Evolutionary conservation across 2,329 filamentous ascomycete genomes (phyloP), one percentile per base, ranked within the genome.

Genomic region (Berkeleyomyces basicola): DNA sequence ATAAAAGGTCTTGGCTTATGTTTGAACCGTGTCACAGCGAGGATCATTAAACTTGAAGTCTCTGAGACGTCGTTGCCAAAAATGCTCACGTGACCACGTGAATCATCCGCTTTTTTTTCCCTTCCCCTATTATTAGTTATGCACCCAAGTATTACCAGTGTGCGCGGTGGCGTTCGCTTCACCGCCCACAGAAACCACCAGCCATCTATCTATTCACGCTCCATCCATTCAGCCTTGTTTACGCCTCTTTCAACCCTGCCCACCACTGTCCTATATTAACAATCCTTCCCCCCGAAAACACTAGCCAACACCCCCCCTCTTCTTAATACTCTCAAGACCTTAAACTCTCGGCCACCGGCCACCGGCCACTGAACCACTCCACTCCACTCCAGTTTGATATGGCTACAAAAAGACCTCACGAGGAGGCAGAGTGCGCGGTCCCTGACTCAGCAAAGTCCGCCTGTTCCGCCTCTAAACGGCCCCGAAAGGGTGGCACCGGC

Each of bases 401-500:
- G 63, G 40, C 60, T 7, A 39, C 60, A 51, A 64, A 64, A 55
- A 46, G 63, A 57, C 60, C 63, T 9, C 47, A 58, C 23, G 49
- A 61, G 23, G 40, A 42, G 6, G 11, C 44, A 4, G 59, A 62
- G 7, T 16, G 10, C 11, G 16, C 36, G n/a, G 39, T 46, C n/a
- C n/a, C 58, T 31, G 63, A 61, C 43, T 7, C 11, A n/a, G 11
- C 44, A 33, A 40, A 64, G 31, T 16, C 39, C 10, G 10, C 49
- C 31, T 14, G 31, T 36, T 33, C 49, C 14, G 31, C 58, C 37
- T 36, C 63, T 4, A 65, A 65, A 46, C 59, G 59, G 16, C 33
- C 23, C 4, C 59, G 61, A 23, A 65, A 63, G 58, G 23, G 39
- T 5, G 47, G 16, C 65, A 71, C 63, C 72, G 72, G 65, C 71